Base-by-base conservation (phyloP, 139 green algal genomes). In the Eudorina sp. region DNA sequence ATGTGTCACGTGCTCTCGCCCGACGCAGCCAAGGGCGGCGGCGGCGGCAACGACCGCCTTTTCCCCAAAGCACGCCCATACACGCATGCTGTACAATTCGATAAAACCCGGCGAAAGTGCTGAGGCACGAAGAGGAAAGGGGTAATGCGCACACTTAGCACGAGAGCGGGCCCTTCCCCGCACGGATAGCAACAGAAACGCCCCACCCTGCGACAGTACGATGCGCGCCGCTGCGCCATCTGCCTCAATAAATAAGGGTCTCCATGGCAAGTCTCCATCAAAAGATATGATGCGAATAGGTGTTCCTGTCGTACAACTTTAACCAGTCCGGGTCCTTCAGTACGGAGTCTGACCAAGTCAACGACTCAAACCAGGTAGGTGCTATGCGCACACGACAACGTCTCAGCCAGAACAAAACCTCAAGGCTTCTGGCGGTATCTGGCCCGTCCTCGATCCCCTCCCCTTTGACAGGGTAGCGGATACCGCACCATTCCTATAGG, bases 271-370 rank as follows among this genome's bases (percentile, higher is more conserved):
- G 36, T 75, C 66, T 75, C 66, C 66, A 75, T 75, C n/a, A 13
- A 75, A 75, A 45, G 66, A 7, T 48, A 75, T 46, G 66, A 75
- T 75, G 66, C 36, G 66, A 75, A 34, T 29, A 6, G 25, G 31
- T 75, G 34, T n/a, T 75, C 16, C 31, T 48, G 46, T 23, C 36
- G 66, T 75, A 40, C 36, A 58, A 53, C 40, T 58, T 36, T 60
- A 79, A 79, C 70, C 41, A 25, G 70, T 55, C 70, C 40, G 14
- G 41, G 70, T 79, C 70, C 70, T 36, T 76, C 68, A 46, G 68
- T 79, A 75, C 66, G 66, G 34, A 19, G 66, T 75, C 18, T 29
- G 21, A 75, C 25, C n/a, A 75, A 18, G 66, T 75, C 66, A 75
- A 43, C 66, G 66, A 48, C 66, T 27, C 66, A 75, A 34, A 48